phyloP scores from a whole-genome alignment of 2,329 filamentous ascomycete genomes.

The Cladobotryum mycophilum region DNA sequence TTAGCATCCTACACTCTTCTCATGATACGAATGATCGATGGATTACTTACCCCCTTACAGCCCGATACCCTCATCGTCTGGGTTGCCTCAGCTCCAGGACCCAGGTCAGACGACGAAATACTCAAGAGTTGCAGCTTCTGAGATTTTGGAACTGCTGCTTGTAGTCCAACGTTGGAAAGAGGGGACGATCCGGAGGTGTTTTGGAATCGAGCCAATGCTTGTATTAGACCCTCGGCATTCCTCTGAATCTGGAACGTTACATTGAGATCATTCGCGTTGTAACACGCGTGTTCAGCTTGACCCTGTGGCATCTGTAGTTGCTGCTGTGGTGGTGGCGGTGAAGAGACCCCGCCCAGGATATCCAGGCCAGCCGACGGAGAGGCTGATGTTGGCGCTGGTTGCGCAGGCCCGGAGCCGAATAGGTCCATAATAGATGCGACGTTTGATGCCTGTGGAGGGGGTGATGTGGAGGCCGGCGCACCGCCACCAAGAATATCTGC shows the following conservation, averaged over 20 bases:
- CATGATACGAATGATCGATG: not conserved
- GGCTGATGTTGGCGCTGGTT: slow-evolving; percentile 24
- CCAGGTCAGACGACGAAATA: slow-evolving; percentile 75
- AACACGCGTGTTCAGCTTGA: slow-evolving; percentile 61
- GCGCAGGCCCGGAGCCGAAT: slow-evolving; percentile 50
- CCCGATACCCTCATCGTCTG: slow-evolving; percentile 85
- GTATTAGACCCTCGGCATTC: slow-evolving; percentile 70
- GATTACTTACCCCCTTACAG: slow-evolving; percentile 77
- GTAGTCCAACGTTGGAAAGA: slow-evolving; percentile 72
- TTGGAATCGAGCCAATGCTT: slow-evolving; percentile 76
- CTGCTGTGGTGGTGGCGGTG: slow-evolving; percentile 44
- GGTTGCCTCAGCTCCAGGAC: slow-evolving; percentile 72
- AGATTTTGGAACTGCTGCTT: slow-evolving; percentile 93
- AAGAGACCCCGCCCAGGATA: slow-evolving; percentile 40
- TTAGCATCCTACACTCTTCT: slow-evolving; percentile 12
- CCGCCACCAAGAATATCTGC: slow-evolving; percentile 84
- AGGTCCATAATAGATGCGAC: slow-evolving; percentile 83
- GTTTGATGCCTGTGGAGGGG: slow-evolving; percentile 50
- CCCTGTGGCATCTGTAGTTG: slow-evolving; percentile 32
- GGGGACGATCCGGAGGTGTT: slow-evolving; percentile 62
- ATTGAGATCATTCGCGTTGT: slow-evolving; percentile 77
- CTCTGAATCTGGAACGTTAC: slow-evolving; percentile 81
- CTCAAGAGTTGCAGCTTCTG: slow-evolving; percentile 90
- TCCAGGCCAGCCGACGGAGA: slow-evolving; percentile 41
- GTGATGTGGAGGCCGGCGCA: slow-evolving; percentile 30